Base-by-base conservation (phyloP, 371 early-diverging fungal species). In the Apophysomyces variabilis region DNA sequence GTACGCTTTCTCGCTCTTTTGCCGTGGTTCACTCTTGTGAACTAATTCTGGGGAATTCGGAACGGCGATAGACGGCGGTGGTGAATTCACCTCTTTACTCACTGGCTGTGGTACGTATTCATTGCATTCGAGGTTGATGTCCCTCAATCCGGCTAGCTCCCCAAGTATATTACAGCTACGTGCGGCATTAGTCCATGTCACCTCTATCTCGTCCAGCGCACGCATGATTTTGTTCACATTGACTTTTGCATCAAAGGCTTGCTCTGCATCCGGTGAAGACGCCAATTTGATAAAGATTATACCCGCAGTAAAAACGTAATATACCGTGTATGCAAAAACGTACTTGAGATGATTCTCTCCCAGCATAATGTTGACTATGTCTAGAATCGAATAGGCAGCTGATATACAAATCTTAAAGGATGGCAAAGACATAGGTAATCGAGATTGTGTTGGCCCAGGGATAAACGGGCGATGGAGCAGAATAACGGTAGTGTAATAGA, bases 331-430 rank as follows among this genome's bases (percentile, higher is more conserved):
- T 39, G 77, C 79, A 38, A 73, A 57, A 0, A 77, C 76, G 64
- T 67, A 78, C 8, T 65, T 71, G 16, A 84, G 62, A 26, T 68
- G 70, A 18, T 71, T 69, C 26, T 74, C 68, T 12, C 68, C 69
- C 6, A 76, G 44, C 69, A 84, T 69, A 13, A 71, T 60, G 50
- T 76, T 72, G 13, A 63, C 71, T 32, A 87, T 83, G 26, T 78
- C 72, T 21, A 83, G 61, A 12, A 85, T 82, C 0, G 82, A 66
- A 12, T 77, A 77, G 1, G 87, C 85, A 6, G 83, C 79, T 6
- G 78, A 76, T 1, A 75, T 72, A 57, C 85, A 85, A 14, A 82
- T 73, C 16, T 83, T 74, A 41, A 70, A 72, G 16, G 73, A 75
- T 1, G 81, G 79, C 14, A 79, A 61, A 4, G 81, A 67, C 1